Conservation (phyloP, 1,284 basidiomycete genomes). For the Moesziomyces globuligerus region DNA sequence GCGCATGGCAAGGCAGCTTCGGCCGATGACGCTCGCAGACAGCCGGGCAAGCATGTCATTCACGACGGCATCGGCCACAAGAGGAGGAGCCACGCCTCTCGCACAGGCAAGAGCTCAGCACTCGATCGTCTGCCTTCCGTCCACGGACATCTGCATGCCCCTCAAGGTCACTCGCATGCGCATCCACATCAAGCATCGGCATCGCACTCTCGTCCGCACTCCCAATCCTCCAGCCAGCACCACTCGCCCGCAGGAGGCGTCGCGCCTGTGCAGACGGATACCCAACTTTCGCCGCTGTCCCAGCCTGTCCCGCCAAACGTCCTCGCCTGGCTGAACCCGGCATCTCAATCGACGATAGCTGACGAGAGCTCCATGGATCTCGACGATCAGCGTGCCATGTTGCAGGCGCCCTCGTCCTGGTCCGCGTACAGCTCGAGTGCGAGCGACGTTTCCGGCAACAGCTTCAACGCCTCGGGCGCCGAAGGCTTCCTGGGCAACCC, state of each 20-base stretch:
- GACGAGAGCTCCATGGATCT: slow-evolving; percentile 31
- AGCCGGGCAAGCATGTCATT: slow-evolving; percentile 37
- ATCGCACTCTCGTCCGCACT: slow-evolving; percentile 29
- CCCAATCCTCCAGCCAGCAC: slow-evolving; percentile 36
- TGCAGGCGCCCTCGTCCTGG: slow-evolving; percentile 22
- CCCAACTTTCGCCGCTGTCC: slow-evolving; percentile 26
- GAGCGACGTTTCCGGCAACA: slow-evolving; percentile 26
- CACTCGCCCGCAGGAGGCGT: slow-evolving; percentile 35
- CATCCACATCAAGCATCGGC: slow-evolving; percentile 13
- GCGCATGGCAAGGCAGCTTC: slow-evolving; percentile 36
- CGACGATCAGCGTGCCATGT: slow-evolving; percentile 15
- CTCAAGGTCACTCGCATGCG: slow-evolving; percentile 27
- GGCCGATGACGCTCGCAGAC: slow-evolving; percentile 49
- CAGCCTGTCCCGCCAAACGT: slow-evolving; percentile 26
- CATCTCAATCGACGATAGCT: slow-evolving; percentile 12
- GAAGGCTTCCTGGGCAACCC: slow-evolving; percentile 8
- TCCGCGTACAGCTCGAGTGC: slow-evolving; percentile 37
- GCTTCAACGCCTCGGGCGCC: slow-evolving; percentile 8
- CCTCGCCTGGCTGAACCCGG: slow-evolving; percentile 37
- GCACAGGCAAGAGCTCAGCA: slow-evolving; percentile 44
- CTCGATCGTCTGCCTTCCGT: slow-evolving; percentile 43
- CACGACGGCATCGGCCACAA: slow-evolving; percentile 36
- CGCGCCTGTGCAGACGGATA: slow-evolving; percentile 16
- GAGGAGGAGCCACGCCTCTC: slow-evolving; percentile 44
- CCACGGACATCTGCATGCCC: slow-evolving; percentile 41